Evolutionary conservation across 345 rosid species (phyloP).

Genomic region (Populus davidiana): DNA sequence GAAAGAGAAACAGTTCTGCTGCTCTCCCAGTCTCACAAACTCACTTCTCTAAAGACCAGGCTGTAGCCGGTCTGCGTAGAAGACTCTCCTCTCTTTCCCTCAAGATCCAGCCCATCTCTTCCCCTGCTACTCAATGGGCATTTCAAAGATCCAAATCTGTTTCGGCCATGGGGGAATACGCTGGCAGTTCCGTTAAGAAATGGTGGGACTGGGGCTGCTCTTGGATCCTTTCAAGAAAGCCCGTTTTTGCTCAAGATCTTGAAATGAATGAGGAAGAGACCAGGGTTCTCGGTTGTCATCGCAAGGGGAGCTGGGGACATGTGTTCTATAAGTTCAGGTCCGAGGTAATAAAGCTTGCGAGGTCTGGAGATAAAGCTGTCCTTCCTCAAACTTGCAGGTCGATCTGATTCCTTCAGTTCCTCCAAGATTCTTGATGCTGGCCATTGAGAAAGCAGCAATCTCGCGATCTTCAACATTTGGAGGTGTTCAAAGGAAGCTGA

Average conservation of each 20-base stretch:
- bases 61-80: slow-evolving; percentile 43
- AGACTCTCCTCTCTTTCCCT: slow-evolving; percentile 81
- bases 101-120: slow-evolving; percentile 36
- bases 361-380: slow-evolving; percentile 53
- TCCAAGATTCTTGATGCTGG: slow-evolving; percentile 44
- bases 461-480: not conserved
- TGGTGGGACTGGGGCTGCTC: slow-evolving; percentile 93
- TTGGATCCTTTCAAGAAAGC: slow-evolving; percentile 80
- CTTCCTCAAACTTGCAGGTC: slow-evolving; percentile 59
- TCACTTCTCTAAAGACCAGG: slow-evolving; percentile 16
- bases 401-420: slow-evolving; percentile 38
- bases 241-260: slow-evolving; percentile 68
- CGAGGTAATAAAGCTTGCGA: slow-evolving; percentile 47
- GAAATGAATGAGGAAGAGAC: slow-evolving; percentile 82
- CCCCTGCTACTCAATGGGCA: slow-evolving; percentile 44
- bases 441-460: not conserved
- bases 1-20: slow-evolving; percentile 25
- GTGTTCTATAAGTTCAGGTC: slow-evolving; percentile 64
- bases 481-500: not conserved
- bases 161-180: slow-evolving; percentile 55
- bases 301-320: slow-evolving; percentile 80
- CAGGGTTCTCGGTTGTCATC: slow-evolving; percentile 48
- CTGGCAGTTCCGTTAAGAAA: slow-evolving; percentile 52
- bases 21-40: slow-evolving; percentile 57
- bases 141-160: slow-evolving; percentile 64